Conservation (phyloP, 164 flowering plant genomes). For the Cinnamomum chago region DNA sequence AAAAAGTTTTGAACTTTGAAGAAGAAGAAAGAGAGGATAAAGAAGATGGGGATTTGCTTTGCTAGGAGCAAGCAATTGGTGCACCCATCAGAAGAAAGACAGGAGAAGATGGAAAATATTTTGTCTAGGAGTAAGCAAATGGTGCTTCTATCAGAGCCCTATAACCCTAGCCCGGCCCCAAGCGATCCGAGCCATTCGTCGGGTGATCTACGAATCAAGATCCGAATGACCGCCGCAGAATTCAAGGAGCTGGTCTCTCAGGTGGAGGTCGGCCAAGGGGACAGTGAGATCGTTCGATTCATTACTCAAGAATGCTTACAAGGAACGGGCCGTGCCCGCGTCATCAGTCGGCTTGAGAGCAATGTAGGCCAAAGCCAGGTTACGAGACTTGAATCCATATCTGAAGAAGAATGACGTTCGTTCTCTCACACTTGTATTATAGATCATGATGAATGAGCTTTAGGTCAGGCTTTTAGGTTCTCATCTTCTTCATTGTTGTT, state of each 20-base stretch:
- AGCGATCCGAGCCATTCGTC: neutral
- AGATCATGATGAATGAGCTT: neutral
- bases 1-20: too few relatives aligned
- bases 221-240: neutral
- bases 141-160: neutral
- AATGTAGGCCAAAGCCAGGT: neutral
- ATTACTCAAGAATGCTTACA: neutral
- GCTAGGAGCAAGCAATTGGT: too few relatives aligned
- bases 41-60: too few relatives aligned
- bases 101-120: neutral
- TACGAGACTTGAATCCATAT: neutral
- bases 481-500: neutral
- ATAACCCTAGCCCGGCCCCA: neutral
- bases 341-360: neutral
- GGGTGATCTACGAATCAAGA: neutral
- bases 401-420: conserved; percentile 1
- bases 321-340: neutral
- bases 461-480: neutral
- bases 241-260: neutral
- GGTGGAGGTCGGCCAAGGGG: neutral
- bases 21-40: too few relatives aligned
- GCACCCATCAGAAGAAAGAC: neutral
- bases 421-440: neutral
- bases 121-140: neutral
- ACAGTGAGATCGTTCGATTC: neutral